A percentile compares a stretch with the other conserved stretches of the same genome.
Conservation (phyloP, 2,329 filamentous ascomycete species). For the Aspergillus sp. region DNA sequence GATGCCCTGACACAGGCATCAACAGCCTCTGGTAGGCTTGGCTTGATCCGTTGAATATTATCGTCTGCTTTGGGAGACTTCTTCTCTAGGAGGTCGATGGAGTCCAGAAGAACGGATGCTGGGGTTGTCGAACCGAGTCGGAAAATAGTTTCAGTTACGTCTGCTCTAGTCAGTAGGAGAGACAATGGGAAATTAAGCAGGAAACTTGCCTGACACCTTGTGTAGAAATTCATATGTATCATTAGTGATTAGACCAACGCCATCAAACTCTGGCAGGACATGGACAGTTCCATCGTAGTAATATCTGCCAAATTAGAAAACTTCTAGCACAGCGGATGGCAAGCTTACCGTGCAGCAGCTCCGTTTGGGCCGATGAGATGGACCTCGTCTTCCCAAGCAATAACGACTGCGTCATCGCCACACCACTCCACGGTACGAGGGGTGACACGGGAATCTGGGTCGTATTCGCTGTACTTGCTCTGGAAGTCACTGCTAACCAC, state of each 20-base stretch:
- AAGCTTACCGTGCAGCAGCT: conserved; percentile 61
- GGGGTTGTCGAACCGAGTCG: conserved; percentile 83
- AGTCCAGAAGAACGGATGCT: conserved; percentile 89
- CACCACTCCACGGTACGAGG: conserved; percentile 95
- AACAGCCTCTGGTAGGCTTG: conserved; percentile 86
- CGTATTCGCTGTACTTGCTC: conserved; percentile 85
- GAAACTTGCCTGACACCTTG: conserved; percentile 66
- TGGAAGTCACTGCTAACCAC: conserved; percentile 96
- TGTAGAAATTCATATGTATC: conserved; percentile 98
- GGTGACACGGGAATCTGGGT: conserved; percentile 79
- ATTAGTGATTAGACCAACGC: conserved; percentile 85
- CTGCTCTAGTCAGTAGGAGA: conserved; percentile 31
- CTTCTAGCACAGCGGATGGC: background rate
- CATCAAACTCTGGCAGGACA: conserved; percentile 82
- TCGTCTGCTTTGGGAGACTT: conserved; percentile 97
- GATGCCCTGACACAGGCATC: conserved; percentile 92
- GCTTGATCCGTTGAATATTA: conserved; percentile 89
- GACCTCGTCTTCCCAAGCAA: conserved; percentile 97
- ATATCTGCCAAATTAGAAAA: conserved; percentile 55
- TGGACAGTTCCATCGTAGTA: conserved; percentile 92
- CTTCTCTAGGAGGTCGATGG: conserved; percentile 83
- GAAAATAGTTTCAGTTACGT: conserved; percentile 85
- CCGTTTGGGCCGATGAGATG: conserved; percentile 87
- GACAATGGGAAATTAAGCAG: background rate
- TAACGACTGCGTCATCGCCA: conserved; percentile 86